These are phyloP conservation scores for Fusarium subglutinans DNA, from an alignment of 2,329 filamentous ascomycete species.

Conservation along the genomic window DNA sequence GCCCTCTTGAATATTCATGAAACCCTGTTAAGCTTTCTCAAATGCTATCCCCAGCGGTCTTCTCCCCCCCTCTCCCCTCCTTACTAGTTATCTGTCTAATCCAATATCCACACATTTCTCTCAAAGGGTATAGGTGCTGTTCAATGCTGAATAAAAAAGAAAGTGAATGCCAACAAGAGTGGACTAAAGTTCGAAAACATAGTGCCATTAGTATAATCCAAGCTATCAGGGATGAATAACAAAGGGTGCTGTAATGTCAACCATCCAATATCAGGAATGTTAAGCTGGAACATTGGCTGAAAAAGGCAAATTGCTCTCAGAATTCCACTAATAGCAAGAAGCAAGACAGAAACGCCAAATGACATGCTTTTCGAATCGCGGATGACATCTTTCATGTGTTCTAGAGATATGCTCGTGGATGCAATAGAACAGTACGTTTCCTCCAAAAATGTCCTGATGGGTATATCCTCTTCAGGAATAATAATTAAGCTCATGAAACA, in stretches of 20 bases:
- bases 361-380: constrained; percentile 23
- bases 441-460: constrained; percentile 44
- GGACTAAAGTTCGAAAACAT: neutral
- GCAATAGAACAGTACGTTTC: constrained; percentile 19
- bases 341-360: constrained; percentile 19
- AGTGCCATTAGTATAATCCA: neutral
- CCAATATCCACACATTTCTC: constrained; percentile 8
- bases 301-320: constrained; percentile 3
- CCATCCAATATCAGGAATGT: constrained; percentile 1
- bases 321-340: neutral
- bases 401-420: constrained; percentile 14
- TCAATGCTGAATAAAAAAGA: neutral
- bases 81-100: neutral
- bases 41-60: neutral
- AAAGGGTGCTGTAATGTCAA: neutral
- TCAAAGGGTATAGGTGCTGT: constrained; percentile 19
- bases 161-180: neutral
- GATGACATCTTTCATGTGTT: constrained; percentile 23
- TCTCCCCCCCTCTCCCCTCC: neutral
- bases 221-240: neutral
- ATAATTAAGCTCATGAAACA: constrained; percentile 31
- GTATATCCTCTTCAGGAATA: constrained; percentile 45
- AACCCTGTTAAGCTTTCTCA: neutral
- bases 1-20: neutral
- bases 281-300: neutral